Conservation (phyloP, 257 asterid genomes). For the Cynanchum wilfordii region DNA sequence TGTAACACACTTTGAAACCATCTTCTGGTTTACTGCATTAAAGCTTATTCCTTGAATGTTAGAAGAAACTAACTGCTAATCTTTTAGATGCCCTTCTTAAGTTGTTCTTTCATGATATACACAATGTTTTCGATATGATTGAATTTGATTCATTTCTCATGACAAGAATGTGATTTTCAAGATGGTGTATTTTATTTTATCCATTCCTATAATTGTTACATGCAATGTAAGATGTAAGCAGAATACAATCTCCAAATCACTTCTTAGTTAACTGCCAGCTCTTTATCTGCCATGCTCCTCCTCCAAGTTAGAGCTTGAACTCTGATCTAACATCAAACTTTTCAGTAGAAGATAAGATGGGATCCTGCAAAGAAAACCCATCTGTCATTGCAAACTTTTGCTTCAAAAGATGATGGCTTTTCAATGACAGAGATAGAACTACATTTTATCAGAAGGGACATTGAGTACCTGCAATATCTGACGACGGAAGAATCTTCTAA, state of each 20-base stretch:
- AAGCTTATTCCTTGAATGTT: not conserved
- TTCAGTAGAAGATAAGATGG: constrained; percentile 45
- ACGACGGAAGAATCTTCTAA: constrained; percentile 41
- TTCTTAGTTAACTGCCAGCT: not conserved
- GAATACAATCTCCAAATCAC: not conserved
- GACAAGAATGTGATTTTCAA: not conserved
- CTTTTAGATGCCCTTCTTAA: not conserved
- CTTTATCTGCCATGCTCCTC: not conserved
- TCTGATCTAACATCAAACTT: constrained; percentile 25
- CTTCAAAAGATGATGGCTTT: not conserved
- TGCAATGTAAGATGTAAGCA: not conserved
- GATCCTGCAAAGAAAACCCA: constrained; percentile 38
- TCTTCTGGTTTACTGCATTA: not conserved
- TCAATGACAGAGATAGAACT: not conserved
- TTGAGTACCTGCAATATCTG: constrained; percentile 55
- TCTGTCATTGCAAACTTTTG: not conserved
- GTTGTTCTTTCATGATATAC: not conserved
- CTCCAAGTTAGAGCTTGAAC: constrained; percentile 35
- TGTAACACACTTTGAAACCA: not conserved
- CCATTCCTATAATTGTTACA: not conserved
- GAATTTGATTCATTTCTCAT: not conserved
- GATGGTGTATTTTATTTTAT: not conserved
- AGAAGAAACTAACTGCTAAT: not conserved
- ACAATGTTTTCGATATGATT: not conserved
- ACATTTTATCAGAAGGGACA: not conserved